Conservation (phyloP, 2,329 filamentous ascomycete genomes). For the Aspergillus japonicus region DNA sequence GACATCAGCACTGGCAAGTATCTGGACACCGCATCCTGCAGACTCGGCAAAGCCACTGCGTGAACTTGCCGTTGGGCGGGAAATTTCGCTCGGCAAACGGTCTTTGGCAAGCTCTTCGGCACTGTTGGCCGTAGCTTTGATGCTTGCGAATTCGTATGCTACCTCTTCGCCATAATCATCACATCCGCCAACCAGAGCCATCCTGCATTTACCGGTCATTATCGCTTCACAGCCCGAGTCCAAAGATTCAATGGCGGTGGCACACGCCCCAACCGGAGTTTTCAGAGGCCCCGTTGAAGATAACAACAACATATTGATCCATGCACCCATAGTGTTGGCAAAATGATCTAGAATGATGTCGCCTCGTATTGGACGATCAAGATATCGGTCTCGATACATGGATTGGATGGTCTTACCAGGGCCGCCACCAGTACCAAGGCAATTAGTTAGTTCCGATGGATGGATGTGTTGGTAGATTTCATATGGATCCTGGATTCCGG, state of each 20-base stretch:
- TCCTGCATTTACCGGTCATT: constrained; percentile 89
- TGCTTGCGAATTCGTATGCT: constrained; percentile 97
- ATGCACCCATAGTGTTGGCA: constrained; percentile 99
- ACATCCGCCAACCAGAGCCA: constrained; percentile 95
- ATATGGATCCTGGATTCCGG: constrained; percentile 94
- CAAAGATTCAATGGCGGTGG: constrained; percentile 90
- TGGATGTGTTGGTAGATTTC: constrained; percentile 99
- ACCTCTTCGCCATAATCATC: constrained; percentile 98
- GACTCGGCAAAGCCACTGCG: constrained; percentile 98
- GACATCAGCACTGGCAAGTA: constrained; percentile 48
- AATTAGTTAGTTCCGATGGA: constrained; percentile 94
- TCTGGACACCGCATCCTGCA: constrained; percentile 90
- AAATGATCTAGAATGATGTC: constrained; percentile 98
- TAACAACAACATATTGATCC: constrained; percentile 97
- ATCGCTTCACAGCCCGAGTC: constrained; percentile 97
- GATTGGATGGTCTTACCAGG: constrained; percentile 82
- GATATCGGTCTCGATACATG: constrained; percentile 95
- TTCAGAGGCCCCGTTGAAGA: constrained; percentile 96
- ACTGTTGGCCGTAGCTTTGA: constrained; percentile 97
- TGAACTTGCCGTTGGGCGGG: constrained; percentile 88
- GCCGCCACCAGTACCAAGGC: constrained; percentile 93
- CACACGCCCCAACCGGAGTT: constrained; percentile 93
- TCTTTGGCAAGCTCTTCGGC: constrained; percentile 91
- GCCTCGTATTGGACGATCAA: constrained; percentile 56
- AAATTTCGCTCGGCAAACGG: constrained; percentile 92